These are phyloP conservation scores for Mallotus repandus DNA, from an alignment of 441 rosid species.

Conservation along the genomic window DNA sequence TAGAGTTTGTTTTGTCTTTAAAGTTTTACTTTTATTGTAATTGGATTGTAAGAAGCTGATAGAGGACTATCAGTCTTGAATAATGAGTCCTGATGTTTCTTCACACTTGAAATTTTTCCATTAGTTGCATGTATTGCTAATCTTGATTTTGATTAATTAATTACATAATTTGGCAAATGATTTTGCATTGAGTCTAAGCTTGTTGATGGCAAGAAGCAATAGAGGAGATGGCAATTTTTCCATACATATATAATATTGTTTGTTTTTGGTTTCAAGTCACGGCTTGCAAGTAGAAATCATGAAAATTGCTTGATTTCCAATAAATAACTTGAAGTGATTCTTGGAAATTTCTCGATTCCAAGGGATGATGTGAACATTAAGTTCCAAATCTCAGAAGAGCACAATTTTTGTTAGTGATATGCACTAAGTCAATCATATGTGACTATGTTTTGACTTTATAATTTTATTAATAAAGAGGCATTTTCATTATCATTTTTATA, in stretches of 20 bases:
- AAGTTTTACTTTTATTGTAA: not conserved
- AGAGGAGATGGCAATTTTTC: not conserved
- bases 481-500: no score
- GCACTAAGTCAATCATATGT: no score
- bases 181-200: not conserved
- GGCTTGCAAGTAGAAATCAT: not conserved
- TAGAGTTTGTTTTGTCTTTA: not conserved
- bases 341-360: no score
- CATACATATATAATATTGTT: not conserved
- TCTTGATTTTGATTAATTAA: not conserved
- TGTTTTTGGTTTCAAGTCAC: not conserved
- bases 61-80: not conserved
- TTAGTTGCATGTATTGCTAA: not conserved
- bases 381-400: not conserved
- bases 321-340: not conserved
- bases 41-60: not conserved
- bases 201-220: constrained; percentile 6
- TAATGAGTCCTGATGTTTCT: not conserved
- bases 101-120: not conserved
- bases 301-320: constrained; percentile 13
- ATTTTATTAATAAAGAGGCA: no score
- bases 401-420: not conserved
- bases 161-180: not conserved
- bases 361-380: no score
- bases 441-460: no score